These are phyloP conservation scores for Leccinum rimulosum DNA, from an alignment of 768 basidiomycete species.

Conservation along the genomic window DNA sequence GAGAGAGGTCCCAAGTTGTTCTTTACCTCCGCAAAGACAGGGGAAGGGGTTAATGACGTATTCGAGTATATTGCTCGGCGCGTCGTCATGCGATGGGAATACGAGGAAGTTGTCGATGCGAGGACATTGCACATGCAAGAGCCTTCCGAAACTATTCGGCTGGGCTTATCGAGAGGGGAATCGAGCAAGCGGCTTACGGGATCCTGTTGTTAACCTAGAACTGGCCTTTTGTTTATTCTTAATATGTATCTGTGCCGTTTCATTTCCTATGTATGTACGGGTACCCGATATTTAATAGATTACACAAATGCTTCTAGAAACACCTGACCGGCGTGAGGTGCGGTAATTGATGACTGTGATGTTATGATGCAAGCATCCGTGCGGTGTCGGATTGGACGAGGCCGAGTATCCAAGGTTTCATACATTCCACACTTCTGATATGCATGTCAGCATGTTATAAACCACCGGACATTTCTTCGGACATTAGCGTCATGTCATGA, in stretches of 20 bases:
- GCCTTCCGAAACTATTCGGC: conserved; percentile 37
- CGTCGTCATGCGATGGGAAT: conserved; percentile 63
- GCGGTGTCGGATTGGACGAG: background rate
- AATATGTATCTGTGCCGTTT: conserved; percentile 12
- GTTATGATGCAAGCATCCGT: background rate
- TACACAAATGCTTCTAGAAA: background rate
- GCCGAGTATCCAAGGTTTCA: background rate
- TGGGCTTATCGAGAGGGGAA: conserved; percentile 24
- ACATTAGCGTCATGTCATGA: background rate
- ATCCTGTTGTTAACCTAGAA: conserved; percentile 19
- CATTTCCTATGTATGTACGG: background rate
- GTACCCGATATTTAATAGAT: background rate
- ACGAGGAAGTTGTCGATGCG: conserved; percentile 57
- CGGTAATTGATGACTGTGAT: no score
- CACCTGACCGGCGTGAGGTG: no score
- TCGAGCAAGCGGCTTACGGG: conserved; percentile 7
- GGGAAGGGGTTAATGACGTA: conserved; percentile 66
- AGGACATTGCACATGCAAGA: conserved; percentile 41
- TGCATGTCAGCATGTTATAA: background rate
- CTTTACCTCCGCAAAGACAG: conserved; percentile 78
- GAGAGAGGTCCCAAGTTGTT: conserved; percentile 64
- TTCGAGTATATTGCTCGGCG: conserved; percentile 72
- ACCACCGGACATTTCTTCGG: background rate
- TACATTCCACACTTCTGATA: background rate
- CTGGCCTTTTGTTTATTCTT: conserved; percentile 25